phyloP scores from a whole-genome alignment of 2,329 filamentous ascomycete genomes.

The Pseudogymnoascus sp. region DNA sequence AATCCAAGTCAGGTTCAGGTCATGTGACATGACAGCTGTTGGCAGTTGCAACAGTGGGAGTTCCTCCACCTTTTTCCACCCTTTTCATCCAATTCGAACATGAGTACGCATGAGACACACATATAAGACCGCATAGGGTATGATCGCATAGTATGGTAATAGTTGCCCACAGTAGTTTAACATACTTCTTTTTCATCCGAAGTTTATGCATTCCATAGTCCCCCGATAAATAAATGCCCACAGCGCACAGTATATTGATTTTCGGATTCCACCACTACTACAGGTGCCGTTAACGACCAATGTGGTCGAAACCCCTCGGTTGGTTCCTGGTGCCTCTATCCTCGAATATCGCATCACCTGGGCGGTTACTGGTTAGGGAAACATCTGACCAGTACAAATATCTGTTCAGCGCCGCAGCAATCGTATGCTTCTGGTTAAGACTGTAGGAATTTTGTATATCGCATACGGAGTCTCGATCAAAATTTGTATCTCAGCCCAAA shows the following conservation, averaged over 20 bases:
- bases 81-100: not conserved
- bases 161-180: not conserved
- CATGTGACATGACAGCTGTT: slow-evolving; percentile 2
- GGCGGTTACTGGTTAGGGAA: not conserved
- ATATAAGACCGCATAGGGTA: not conserved
- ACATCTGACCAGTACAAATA: not conserved
- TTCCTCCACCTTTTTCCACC: not conserved
- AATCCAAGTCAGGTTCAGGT: not conserved
- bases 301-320: not conserved
- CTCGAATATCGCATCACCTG: not conserved
- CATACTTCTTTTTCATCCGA: not conserved
- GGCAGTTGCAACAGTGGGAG: not conserved
- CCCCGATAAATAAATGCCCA: not conserved
- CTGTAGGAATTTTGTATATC: not conserved
- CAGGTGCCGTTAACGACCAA: not conserved
- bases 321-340: not conserved
- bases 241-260: not conserved
- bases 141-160: not conserved
- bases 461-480: not conserved
- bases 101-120: not conserved
- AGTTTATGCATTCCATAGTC: not conserved
- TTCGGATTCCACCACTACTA: not conserved
- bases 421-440: not conserved
- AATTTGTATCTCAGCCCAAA: not conserved
- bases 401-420: not conserved